phyloP scores from a whole-genome alignment of 2,329 filamentous ascomycete genomes.

The Truncatella angustata region DNA sequence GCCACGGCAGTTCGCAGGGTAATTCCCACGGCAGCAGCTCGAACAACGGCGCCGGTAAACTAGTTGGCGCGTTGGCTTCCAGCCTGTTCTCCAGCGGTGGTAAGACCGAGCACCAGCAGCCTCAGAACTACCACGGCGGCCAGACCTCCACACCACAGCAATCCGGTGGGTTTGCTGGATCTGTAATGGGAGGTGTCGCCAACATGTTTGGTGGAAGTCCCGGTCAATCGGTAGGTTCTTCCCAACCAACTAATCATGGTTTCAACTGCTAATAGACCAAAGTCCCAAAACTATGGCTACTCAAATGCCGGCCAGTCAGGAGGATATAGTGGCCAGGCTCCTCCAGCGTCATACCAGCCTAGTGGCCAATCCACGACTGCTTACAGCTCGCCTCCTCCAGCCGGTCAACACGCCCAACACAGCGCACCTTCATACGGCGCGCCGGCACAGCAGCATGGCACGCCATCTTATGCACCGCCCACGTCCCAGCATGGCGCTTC shows the following conservation, averaged over 20 bases:
- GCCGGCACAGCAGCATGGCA: constrained; percentile 19
- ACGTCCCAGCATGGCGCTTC: constrained; percentile 23
- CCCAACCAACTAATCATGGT: not conserved
- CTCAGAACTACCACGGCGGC: constrained; percentile 49
- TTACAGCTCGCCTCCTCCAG: constrained; percentile 27
- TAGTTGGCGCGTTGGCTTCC: constrained; percentile 56
- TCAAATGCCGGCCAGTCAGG: constrained; percentile 53
- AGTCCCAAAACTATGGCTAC: constrained; percentile 63
- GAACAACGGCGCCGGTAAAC: constrained; percentile 43
- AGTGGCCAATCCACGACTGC: constrained; percentile 24
- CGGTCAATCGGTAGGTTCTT: constrained; percentile 36
- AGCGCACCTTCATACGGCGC: constrained; percentile 21
- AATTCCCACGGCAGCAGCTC: constrained; percentile 19
- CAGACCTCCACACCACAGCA: constrained; percentile 38
- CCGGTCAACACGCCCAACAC: constrained; percentile 21
- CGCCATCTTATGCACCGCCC: constrained; percentile 28
- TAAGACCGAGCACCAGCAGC: constrained; percentile 43
- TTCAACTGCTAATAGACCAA: constrained; percentile 20
- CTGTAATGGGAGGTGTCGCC: constrained; percentile 54
- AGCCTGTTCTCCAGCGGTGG: constrained; percentile 48
- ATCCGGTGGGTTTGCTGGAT: constrained; percentile 49
- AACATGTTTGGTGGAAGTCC: constrained; percentile 49
- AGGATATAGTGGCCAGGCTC: constrained; percentile 61
- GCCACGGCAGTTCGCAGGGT: constrained; percentile 22
- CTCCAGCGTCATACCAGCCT: constrained; percentile 59